phyloP scores from a whole-genome alignment of 2,329 filamentous ascomycete genomes.

The Xylaria hypoxylon region DNA sequence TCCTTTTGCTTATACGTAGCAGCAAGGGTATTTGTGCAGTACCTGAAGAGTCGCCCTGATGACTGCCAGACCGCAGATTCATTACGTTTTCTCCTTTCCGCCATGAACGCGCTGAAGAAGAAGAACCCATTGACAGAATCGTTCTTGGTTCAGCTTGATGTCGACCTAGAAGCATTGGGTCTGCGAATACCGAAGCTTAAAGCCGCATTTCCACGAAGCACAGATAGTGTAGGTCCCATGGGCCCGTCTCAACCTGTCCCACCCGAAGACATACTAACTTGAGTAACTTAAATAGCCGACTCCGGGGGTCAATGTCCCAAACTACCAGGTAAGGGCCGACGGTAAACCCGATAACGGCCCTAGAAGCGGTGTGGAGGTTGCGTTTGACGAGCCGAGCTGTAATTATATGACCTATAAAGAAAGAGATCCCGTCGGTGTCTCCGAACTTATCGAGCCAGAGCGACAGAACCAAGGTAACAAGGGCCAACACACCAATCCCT shows the following conservation, averaged over 20 bases:
- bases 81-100: slow-evolving; percentile 88
- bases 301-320: slow-evolving; percentile 34
- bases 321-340: slow-evolving; percentile 6
- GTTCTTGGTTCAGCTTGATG: slow-evolving; percentile 91
- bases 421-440: slow-evolving; percentile 54
- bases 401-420: slow-evolving; percentile 48
- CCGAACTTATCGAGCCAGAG: slow-evolving; percentile 56
- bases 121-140: slow-evolving; percentile 94
- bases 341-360: slow-evolving; percentile 18
- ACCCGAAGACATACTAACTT: not conserved
- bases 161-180: slow-evolving; percentile 84
- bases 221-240: slow-evolving; percentile 60
- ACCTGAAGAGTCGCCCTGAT: slow-evolving; percentile 91
- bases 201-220: slow-evolving; percentile 65
- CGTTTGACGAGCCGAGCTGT: slow-evolving; percentile 53
- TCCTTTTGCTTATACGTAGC: slow-evolving; percentile 97
- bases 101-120: slow-evolving; percentile 89
- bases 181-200: slow-evolving; percentile 69
- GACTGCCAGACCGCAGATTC: slow-evolving; percentile 83
- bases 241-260: not conserved
- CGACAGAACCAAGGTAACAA: slow-evolving; percentile 34
- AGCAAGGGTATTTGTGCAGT: slow-evolving; percentile 93
- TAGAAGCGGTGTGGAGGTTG: slow-evolving; percentile 54
- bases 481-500: slow-evolving; percentile 21
- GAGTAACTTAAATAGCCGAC: slow-evolving; percentile 50